These are phyloP conservation scores for Barnettozyma hawaiiensis DNA, from an alignment of 1,139 yeast genomes.

Conservation along the genomic window DNA sequence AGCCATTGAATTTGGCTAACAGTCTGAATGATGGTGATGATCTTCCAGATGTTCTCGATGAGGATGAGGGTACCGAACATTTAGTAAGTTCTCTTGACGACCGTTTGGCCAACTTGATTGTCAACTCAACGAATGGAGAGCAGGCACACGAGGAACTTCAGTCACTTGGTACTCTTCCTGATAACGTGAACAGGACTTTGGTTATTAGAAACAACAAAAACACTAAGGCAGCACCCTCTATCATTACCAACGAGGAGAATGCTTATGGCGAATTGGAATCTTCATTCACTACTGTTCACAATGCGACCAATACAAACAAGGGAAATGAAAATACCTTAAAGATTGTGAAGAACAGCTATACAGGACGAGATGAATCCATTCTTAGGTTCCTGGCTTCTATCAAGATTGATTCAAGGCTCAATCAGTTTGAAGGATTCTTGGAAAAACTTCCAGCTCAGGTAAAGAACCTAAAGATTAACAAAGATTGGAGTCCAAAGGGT, in stretches of 20 bases:
- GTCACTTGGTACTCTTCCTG: constrained; percentile 5
- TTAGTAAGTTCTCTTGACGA: constrained; percentile 17
- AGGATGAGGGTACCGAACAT: not conserved
- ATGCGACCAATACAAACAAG: constrained; percentile 12
- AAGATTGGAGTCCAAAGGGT: constrained; percentile 39
- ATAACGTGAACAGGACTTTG: constrained; percentile 28
- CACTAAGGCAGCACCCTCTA: constrained; percentile 43
- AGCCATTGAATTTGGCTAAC: constrained; percentile 33
- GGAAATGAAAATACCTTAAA: constrained; percentile 5
- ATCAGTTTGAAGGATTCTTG: constrained; percentile 71
- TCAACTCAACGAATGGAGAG: not conserved
- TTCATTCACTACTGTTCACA: constrained; percentile 16
- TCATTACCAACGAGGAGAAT: constrained; percentile 41
- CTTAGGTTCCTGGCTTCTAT: constrained; percentile 49
- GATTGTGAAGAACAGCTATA: constrained; percentile 46
- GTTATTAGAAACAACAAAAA: constrained; percentile 27
- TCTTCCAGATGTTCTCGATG: not conserved
- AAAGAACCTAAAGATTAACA: constrained; percentile 17
- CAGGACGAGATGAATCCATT: constrained; percentile 62
- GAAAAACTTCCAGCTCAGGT: constrained; percentile 21
- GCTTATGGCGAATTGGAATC: constrained; percentile 56
- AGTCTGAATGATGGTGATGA: constrained; percentile 24
- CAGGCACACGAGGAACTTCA: constrained; percentile 10
- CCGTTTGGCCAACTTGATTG: constrained; percentile 11
- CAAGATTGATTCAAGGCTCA: constrained; percentile 49